Evolutionary conservation across 306 rosid species (phyloP).

Genomic region (Alnus rubra): DNA sequence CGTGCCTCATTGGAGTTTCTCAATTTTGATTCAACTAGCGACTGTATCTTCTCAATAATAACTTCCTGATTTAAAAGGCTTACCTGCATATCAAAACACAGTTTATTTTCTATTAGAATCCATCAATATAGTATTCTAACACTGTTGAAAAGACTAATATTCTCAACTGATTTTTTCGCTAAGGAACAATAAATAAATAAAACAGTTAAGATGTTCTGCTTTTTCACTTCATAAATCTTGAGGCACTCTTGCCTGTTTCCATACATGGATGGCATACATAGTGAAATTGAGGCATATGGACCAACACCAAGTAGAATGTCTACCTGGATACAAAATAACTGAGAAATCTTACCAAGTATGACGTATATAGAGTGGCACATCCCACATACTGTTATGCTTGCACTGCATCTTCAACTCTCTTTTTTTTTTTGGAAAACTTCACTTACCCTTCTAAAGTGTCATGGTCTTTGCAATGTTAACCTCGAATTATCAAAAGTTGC

Average conservation of each 20-base stretch:
- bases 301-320: background rate
- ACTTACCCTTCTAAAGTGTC: too few relatives aligned
- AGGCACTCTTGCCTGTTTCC: background rate
- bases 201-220: background rate
- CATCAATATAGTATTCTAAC: constrained; percentile 2
- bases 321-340: background rate
- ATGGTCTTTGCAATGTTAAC: too few relatives aligned
- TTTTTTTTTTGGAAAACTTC: too few relatives aligned
- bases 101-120: constrained; percentile 10
- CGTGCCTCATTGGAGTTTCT: constrained; percentile 75
- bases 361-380: background rate
- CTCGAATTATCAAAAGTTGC: too few relatives aligned
- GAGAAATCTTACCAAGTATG: background rate
- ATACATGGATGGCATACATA: background rate
- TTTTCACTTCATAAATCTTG: background rate
- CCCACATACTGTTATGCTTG: background rate
- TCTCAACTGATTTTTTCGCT: background rate
- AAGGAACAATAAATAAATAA: background rate
- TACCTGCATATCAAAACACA: constrained; percentile 53
- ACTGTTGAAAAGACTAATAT: constrained; percentile 11
- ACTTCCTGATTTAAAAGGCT: constrained; percentile 88
- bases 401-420: background rate
- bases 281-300: background rate
- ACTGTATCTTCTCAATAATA: constrained; percentile 86
- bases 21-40: constrained; percentile 75